phyloP scores from a whole-genome alignment of 495 filamentous ascomycete species.

The Sphaerosporella brunnea region DNA sequence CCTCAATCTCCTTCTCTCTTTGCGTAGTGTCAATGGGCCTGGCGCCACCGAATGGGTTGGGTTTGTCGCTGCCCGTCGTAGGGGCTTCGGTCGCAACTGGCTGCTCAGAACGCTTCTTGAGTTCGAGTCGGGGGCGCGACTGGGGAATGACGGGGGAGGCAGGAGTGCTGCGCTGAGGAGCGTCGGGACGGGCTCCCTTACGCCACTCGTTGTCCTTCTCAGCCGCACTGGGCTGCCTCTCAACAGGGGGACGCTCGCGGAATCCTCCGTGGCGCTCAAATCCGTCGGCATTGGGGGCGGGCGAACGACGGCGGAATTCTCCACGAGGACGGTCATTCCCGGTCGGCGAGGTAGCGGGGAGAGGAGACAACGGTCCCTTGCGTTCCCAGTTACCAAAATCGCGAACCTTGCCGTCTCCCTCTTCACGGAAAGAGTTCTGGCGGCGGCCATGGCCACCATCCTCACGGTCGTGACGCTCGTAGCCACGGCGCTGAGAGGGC shows the following conservation, averaged over 20 bases:
- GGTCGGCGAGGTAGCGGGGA: slow-evolving; percentile 36
- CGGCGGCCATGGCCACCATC: slow-evolving; percentile 33
- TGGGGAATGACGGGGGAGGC: slow-evolving; percentile 19
- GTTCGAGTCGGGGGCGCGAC: slow-evolving; percentile 22
- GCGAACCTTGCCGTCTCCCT: slow-evolving; percentile 58
- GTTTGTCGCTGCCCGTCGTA: slow-evolving; percentile 31
- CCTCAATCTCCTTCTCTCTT: slow-evolving; percentile 73
- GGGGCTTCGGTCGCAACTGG: slow-evolving; percentile 18
- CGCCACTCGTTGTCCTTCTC: slow-evolving; percentile 85
- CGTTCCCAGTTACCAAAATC: slow-evolving; percentile 92
- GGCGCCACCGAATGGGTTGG: slow-evolving; percentile 69
- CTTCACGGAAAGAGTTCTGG: slow-evolving; percentile 31
- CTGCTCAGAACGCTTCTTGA: slow-evolving; percentile 55
- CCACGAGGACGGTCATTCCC: slow-evolving; percentile 53
- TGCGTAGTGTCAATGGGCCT: slow-evolving; percentile 30
- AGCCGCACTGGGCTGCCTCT: slow-evolving; percentile 28
- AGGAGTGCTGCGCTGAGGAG: slow-evolving; percentile 18
- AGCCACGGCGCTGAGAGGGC: slow-evolving; percentile 19
- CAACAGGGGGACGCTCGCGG: slow-evolving; percentile 20
- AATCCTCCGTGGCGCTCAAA: slow-evolving; percentile 1
- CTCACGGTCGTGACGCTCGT: slow-evolving; percentile 36
- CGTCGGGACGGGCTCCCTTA: slow-evolving; percentile 62
- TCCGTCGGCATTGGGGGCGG: slow-evolving; percentile 16
- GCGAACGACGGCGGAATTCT: slow-evolving; percentile 22
- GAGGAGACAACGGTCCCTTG: slow-evolving; percentile 72